Conservation (phyloP, 2,329 filamentous ascomycete species). For the Neonectria faginata region DNA sequence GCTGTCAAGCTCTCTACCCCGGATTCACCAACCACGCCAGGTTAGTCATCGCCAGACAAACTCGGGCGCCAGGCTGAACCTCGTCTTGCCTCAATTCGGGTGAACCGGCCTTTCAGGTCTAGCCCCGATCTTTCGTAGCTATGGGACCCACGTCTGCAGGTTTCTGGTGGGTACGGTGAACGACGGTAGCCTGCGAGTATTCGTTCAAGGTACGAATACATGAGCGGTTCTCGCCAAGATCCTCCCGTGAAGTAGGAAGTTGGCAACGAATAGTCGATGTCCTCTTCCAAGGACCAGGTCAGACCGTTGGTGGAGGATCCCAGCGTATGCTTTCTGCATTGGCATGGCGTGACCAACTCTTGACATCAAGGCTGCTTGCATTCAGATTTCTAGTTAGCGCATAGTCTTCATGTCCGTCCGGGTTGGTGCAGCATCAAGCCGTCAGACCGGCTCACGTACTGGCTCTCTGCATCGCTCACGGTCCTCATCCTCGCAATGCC, state of each 20-base stretch:
- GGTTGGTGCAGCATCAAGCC: conserved; percentile 32
- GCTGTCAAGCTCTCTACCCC: conserved; percentile 24
- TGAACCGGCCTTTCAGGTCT: conserved; percentile 31
- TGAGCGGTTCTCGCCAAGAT: conserved; percentile 33
- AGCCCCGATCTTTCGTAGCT: conserved; percentile 22
- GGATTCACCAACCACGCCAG: conserved; percentile 17
- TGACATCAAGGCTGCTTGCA: conserved; percentile 22
- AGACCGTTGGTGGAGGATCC: conserved; percentile 29
- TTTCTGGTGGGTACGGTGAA: conserved; percentile 30
- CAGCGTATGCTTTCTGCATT: conserved; percentile 29
- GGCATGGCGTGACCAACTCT: conserved; percentile 38
- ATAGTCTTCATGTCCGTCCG: conserved; percentile 29
- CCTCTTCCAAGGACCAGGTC: conserved; percentile 9
- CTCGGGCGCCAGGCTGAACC: conserved; percentile 2
- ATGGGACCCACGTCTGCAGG: conserved; percentile 22
- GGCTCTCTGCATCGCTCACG: conserved; percentile 17
- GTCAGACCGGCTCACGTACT: conserved; percentile 29
- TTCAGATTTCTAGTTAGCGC: conserved; percentile 28
- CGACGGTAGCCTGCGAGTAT: conserved; percentile 1
- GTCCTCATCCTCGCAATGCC: conserved; percentile 18
- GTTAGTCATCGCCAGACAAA: conserved; percentile 16
- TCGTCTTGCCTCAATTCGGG: conserved; percentile 19
- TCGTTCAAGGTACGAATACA: not conserved
- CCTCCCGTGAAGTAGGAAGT: conserved; percentile 23
- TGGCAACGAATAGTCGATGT: conserved; percentile 32